These are phyloP conservation scores for Hypoxylon sp. DNA, from an alignment of 2,329 filamentous ascomycete genomes.

Conservation along the genomic window DNA sequence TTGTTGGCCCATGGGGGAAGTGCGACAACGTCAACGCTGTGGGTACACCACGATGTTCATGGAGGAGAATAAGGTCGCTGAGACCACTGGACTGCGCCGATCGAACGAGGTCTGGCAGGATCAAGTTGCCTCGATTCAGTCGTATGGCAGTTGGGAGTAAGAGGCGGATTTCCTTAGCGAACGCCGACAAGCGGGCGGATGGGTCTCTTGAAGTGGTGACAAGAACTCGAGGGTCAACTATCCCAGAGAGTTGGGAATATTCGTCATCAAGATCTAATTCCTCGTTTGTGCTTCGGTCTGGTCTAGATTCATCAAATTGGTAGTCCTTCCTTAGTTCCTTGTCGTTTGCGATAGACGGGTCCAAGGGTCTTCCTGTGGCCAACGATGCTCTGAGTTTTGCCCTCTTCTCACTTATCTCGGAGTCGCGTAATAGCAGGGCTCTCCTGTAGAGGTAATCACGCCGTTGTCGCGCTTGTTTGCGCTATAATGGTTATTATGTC, in stretches of 20 bases:
- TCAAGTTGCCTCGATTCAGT: slow-evolving; percentile 90
- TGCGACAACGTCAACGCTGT: slow-evolving; percentile 87
- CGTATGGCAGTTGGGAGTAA: slow-evolving; percentile 87
- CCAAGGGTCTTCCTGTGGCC: slow-evolving; percentile 88
- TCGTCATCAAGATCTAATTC: slow-evolving; percentile 87
- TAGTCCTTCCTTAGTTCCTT: slow-evolving; percentile 87
- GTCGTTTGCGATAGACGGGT: slow-evolving; percentile 87
- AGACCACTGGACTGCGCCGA: slow-evolving; percentile 86
- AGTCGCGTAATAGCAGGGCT: slow-evolving; percentile 88
- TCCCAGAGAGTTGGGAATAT: slow-evolving; percentile 90
- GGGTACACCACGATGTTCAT: slow-evolving; percentile 93
- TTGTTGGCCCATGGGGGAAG: slow-evolving; percentile 84
- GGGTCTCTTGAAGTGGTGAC: slow-evolving; percentile 94
- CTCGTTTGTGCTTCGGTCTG: slow-evolving; percentile 76
- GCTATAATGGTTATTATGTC: slow-evolving; percentile 55
- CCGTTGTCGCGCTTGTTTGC: slow-evolving; percentile 82
- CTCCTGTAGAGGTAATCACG: slow-evolving; percentile 92
- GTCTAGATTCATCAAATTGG: slow-evolving; percentile 90
- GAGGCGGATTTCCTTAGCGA: slow-evolving; percentile 90
- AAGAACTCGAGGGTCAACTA: slow-evolving; percentile 89
- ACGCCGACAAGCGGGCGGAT: slow-evolving; percentile 85
- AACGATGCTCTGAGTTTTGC: slow-evolving; percentile 88
- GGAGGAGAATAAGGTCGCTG: slow-evolving; percentile 87
- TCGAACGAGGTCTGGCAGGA: slow-evolving; percentile 86
- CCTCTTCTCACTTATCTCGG: slow-evolving; percentile 92